phyloP scores from a whole-genome alignment of 2,329 filamentous ascomycete species.

The Calonectria pseudoturangicola region DNA sequence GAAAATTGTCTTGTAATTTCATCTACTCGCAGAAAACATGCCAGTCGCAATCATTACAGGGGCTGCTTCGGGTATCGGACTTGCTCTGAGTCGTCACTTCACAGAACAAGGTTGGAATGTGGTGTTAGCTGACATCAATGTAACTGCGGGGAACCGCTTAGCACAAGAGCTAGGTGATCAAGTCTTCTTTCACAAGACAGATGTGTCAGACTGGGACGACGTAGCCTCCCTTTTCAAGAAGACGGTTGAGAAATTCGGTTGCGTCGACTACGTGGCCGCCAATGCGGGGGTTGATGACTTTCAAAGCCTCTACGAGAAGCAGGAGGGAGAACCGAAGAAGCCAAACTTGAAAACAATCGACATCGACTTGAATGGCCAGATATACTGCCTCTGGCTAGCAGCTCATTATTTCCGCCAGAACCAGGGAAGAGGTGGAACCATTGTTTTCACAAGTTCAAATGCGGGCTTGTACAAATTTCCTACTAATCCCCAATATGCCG shows the following conservation, averaged over 20 bases:
- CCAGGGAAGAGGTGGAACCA: conserved; percentile 21
- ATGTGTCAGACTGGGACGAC: conserved; percentile 30
- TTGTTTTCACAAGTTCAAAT: conserved; percentile 27
- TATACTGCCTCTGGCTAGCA: conserved; percentile 26
- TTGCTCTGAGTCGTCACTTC: conserved; percentile 14
- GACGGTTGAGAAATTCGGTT: conserved; percentile 13
- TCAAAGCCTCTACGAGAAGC: conserved; percentile 29
- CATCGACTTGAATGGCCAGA: conserved; percentile 26
- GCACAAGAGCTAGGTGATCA: conserved; percentile 25
- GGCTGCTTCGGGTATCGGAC: conserved; percentile 12
- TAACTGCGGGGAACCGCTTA: conserved; percentile 17
- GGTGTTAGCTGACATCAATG: conserved; percentile 21
- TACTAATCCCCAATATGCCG: conserved; percentile 28
- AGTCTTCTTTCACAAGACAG: conserved; percentile 33
- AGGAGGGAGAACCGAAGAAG: conserved; percentile 20
- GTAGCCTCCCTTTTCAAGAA: conserved; percentile 32
- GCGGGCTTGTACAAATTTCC: conserved; percentile 29
- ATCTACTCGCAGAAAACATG: conserved; percentile 34
- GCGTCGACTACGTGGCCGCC: conserved; percentile 21
- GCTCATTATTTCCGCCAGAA: conserved; percentile 30
- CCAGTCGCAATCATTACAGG: conserved; percentile 22
- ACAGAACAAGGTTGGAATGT: conserved; percentile 22
- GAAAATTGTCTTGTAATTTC: too few relatives aligned
- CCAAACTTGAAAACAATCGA: conserved; percentile 34
- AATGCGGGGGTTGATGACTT: conserved; percentile 31